Evolutionary conservation across 1,284 basidiomycete species (phyloP).

Genomic region (Heimioporus punctisporus): DNA sequence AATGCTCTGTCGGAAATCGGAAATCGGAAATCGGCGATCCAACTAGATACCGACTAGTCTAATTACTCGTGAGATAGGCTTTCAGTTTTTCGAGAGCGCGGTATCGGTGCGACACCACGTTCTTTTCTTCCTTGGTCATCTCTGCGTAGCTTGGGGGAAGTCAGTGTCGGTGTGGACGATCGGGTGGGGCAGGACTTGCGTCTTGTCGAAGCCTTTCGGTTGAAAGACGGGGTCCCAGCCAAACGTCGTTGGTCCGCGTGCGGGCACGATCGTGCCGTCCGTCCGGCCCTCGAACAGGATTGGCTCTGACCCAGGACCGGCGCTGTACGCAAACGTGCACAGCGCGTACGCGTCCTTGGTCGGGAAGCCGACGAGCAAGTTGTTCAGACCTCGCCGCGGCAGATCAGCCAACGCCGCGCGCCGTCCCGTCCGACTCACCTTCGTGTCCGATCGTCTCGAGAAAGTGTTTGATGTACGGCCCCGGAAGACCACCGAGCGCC

Average conservation of each 20-base stretch:
- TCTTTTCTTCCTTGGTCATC: slow-evolving; percentile 87
- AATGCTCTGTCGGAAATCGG: too few species aligned
- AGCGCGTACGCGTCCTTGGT: slow-evolving; percentile 86
- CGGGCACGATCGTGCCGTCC: slow-evolving; percentile 85
- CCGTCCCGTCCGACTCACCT: too few species aligned
- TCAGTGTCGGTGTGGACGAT: slow-evolving; percentile 5
- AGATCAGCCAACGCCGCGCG: too few species aligned
- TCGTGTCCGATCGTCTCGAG: slow-evolving; percentile 81
- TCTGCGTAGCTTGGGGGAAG: slow-evolving; percentile 82
- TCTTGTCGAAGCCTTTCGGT: slow-evolving; percentile 73
- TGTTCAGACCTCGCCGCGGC: slow-evolving; percentile 89
- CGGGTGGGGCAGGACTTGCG: slow-evolving; percentile 50
- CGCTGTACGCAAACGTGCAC: slow-evolving; percentile 95
- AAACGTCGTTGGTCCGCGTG: slow-evolving; percentile 78
- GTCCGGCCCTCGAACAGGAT: slow-evolving; percentile 94
- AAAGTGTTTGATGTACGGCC: slow-evolving; percentile 98
- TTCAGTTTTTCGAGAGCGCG: slow-evolving; percentile 86
- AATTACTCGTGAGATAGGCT: slow-evolving; percentile 51
- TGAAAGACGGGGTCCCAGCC: slow-evolving; percentile 96
- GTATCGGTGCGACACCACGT: slow-evolving; percentile 89
- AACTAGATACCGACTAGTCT: background rate
- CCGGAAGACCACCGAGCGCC: slow-evolving; percentile 90
- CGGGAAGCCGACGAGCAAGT: slow-evolving; percentile 83
- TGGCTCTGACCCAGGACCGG: slow-evolving; percentile 79
- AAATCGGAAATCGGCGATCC: too few species aligned